phyloP scores from a whole-genome alignment of 306 rosid species.

The Pyrus pyrifolia region DNA sequence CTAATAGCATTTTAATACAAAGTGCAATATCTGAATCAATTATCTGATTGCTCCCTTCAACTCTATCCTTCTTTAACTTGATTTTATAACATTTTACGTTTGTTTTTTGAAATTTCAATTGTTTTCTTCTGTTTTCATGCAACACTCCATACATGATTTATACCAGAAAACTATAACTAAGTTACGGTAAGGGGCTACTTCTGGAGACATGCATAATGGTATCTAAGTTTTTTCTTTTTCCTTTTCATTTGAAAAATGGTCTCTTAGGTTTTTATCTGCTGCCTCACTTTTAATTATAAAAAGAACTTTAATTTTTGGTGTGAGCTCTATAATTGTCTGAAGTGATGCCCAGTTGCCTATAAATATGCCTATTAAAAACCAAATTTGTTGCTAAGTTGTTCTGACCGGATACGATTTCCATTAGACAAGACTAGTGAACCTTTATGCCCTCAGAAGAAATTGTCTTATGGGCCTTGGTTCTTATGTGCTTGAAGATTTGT shows the following conservation, averaged over 20 bases:
- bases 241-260: not conserved
- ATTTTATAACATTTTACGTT: not conserved
- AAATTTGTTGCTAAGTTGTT: not conserved
- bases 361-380: not conserved
- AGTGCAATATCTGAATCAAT: not conserved
- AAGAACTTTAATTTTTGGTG: not conserved
- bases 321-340: not conserved
- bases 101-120: not conserved
- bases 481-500: not conserved
- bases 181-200: not conserved
- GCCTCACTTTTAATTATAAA: not conserved
- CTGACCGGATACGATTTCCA: not conserved
- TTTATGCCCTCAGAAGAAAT: not conserved
- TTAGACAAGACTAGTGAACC: not conserved
- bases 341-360: not conserved
- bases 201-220: not conserved
- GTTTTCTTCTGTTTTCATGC: not conserved
- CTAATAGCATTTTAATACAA: not conserved
- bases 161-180: not conserved
- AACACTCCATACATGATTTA: too few relatives aligned
- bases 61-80: conserved; percentile 6
- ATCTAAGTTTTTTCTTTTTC: not conserved
- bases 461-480: not conserved
- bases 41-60: not conserved
- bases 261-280: not conserved